Evolutionary conservation across 495 filamentous ascomycete species (phyloP).

Genomic region (Pyronema omphalodes): DNA sequence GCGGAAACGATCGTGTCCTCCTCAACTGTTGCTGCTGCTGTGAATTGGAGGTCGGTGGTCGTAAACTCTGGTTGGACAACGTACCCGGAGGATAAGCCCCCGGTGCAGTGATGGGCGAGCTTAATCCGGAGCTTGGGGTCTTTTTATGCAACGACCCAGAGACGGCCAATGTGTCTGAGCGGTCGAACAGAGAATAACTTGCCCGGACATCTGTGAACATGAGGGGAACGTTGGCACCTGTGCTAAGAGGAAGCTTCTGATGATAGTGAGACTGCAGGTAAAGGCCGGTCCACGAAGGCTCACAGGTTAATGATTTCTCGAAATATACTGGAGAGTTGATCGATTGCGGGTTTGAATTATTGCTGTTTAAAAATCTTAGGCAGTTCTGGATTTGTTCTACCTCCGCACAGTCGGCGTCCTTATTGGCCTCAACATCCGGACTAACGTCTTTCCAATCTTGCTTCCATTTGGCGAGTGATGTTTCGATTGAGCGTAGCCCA

Average conservation of each 20-base stretch:
- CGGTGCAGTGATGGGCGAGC: conserved; percentile 17
- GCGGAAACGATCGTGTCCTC: conserved; percentile 24
- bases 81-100: conserved; percentile 10
- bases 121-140: conserved; percentile 22
- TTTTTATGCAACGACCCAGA: conserved; percentile 22
- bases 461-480: conserved; percentile 17
- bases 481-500: conserved; percentile 12
- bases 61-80: conserved; percentile 16
- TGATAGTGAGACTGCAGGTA: conserved; percentile 25
- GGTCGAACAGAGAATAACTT: conserved; percentile 22
- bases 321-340: conserved; percentile 18
- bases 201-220: conserved; percentile 23
- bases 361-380: conserved; percentile 16
- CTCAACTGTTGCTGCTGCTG: conserved; percentile 14
- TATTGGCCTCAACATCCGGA: neutral
- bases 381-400: conserved; percentile 21
- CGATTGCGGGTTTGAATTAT: conserved; percentile 21
- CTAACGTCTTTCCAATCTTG: conserved; percentile 12
- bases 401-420: conserved; percentile 6
- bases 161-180: conserved; percentile 23
- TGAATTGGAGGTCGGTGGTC: conserved; percentile 13
- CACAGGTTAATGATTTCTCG: conserved; percentile 23
- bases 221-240: conserved; percentile 23
- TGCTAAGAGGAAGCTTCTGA: conserved; percentile 23
- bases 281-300: conserved; percentile 21